A percentile compares a stretch with the other conserved stretches of the same genome.
Evolutionary conservation across 31 red algal genomes (phyloP).

Genomic region (Odonthalia washingtoniensis): DNA sequence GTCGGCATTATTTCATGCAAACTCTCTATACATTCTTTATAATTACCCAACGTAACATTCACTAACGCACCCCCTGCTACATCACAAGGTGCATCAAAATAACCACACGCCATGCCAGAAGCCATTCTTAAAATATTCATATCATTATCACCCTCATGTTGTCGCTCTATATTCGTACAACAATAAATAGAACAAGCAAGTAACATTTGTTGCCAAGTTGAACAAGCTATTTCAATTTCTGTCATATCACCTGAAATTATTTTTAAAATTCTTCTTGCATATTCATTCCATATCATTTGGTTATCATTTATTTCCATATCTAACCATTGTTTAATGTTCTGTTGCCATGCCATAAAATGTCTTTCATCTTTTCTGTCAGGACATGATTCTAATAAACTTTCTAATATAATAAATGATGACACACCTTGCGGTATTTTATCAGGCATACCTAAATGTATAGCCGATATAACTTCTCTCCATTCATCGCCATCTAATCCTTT

Average conservation of each 20-base stretch:
- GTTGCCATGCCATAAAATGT: conserved; percentile 63
- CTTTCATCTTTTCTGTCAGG: conserved; percentile 42
- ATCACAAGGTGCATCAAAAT: conserved; percentile 48
- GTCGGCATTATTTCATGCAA: conserved; percentile 55
- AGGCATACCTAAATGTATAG: background rate
- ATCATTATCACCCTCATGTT: conserved; percentile 29
- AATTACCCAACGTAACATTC: conserved; percentile 67
- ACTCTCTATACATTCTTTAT: conserved; percentile 53
- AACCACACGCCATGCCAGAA: conserved; percentile 56
- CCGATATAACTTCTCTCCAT: background rate
- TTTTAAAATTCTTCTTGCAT: conserved; percentile 43
- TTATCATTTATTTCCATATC: conserved; percentile 22
- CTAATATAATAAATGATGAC: conserved; percentile 17
- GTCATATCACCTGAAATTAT: conserved; percentile 48
- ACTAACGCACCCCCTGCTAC: conserved; percentile 72
- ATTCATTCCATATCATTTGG: background rate
- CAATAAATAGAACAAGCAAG: conserved; percentile 54
- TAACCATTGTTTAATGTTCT: conserved; percentile 43
- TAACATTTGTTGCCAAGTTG: conserved; percentile 74
- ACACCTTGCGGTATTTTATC: background rate
- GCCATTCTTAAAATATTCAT: conserved; percentile 29
- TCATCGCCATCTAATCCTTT: background rate
- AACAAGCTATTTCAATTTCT: conserved; percentile 41
- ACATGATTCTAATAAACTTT: conserved; percentile 21
- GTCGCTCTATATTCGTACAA: conserved; percentile 3